Evolutionary conservation across 495 filamentous ascomycete genomes (phyloP).

Genomic region (Copromyces sp.): DNA sequence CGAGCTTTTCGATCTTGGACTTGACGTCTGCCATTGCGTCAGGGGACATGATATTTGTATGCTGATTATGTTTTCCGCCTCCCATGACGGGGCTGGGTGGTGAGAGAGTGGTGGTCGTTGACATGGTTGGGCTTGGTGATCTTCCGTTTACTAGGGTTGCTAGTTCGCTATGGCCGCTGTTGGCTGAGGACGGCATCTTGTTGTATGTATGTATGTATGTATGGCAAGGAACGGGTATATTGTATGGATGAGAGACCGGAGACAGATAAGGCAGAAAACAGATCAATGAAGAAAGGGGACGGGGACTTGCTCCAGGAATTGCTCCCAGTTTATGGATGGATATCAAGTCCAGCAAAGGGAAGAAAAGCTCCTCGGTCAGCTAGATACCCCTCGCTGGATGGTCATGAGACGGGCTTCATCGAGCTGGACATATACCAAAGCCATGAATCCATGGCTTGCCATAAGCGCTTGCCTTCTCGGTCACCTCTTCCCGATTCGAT

Average conservation of each 20-base stretch:
- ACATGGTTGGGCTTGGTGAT: not conserved
- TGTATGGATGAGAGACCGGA: not conserved
- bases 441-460: not conserved
- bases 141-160: not conserved
- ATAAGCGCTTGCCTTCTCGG: not conserved
- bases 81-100: not conserved
- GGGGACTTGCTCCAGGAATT: not conserved
- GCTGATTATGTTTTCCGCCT: not conserved
- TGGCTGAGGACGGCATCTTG: not conserved
- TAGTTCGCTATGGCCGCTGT: not conserved
- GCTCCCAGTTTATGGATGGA: not conserved
- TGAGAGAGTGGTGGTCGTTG: not conserved
- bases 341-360: not conserved
- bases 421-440: not conserved
- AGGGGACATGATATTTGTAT: not conserved
- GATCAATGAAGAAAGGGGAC: not conserved
- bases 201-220: not conserved
- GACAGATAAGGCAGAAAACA: not conserved
- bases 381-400: not conserved
- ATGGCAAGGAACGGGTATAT: not conserved
- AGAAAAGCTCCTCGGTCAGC: not conserved
- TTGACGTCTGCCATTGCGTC: not conserved
- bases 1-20: not conserved
- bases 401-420: not conserved
- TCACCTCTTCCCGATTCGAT: not conserved